Evolutionary conservation across 495 filamentous ascomycete species (phyloP), one percentile per base, ranked within the genome.

Genomic region (Mytilinidion resinicola): DNA sequence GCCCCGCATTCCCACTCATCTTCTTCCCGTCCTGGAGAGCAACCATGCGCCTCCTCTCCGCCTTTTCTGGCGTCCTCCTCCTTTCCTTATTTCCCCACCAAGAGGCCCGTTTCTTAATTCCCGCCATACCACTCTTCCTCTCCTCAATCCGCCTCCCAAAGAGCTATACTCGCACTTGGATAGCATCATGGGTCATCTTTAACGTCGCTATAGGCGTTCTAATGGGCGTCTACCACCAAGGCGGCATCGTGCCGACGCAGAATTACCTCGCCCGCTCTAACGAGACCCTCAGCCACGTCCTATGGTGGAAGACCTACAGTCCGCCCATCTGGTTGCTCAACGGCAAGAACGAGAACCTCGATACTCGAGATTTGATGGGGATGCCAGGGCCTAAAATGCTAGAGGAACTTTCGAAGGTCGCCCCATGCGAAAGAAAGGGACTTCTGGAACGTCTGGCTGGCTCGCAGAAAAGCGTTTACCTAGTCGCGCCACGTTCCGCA

Each of bases 271-370:
- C 55, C 49, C 62, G 60, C 64, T 56, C 66, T 62, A 57, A 52
- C 39, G 65, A 79, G 72, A 80, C 46, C 36, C 57, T 82, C n/a
- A 81, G 80, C 5, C 78, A 86, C 10, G 87, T 88, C 3, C 78
- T 95, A 53, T 98, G 91, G 91, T 98, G 93, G 93, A 96, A 95
- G 66, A 97, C 95, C 0, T 98, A 98, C 70, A 88, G 85, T 61
- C 93, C 93, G 7, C 93, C 93, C 0, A 84, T 87, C 19, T 97
- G 93, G 91, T 77, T 98, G 15, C 76, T 97, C 21, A 90, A 91
- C 56, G 81, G 86, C 9, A 85, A 86, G 64, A 84, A 83, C 59
- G 80, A 79, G 33, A 54, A 69, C 7, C 62, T 92, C 46, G 73
- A 71, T n/a, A 96, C 90, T 0, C 73, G 72, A 11, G 89, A 96